Evolutionary conservation across 129 eudicot species (phyloP).

Genomic region (sunflower (Helianthus annuus)): DNA sequence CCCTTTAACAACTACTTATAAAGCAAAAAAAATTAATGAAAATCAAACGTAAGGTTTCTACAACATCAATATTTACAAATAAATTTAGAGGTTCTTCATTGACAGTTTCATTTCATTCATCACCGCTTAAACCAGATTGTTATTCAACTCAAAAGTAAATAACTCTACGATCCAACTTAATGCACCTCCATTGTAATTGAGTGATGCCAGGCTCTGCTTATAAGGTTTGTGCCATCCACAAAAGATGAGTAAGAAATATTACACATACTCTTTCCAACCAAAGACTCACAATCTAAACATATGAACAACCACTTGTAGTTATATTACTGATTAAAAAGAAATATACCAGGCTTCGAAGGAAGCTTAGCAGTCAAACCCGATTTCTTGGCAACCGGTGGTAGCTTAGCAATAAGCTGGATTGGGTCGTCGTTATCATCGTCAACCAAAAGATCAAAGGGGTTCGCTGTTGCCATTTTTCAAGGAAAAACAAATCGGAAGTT

Average conservation of each 20-base stretch:
- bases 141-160: no score
- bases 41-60: not conserved
- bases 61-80: not conserved
- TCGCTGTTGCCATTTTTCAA: slow-evolving; percentile 58
- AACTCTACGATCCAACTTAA: no score
- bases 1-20: slow-evolving; percentile 32
- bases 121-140: no score
- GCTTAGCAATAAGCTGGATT: slow-evolving; percentile 44
- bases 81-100: not conserved
- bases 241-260: no score
- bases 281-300: not conserved
- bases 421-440: slow-evolving; percentile 76
- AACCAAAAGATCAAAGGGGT: slow-evolving; percentile 65
- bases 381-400: slow-evolving; percentile 32
- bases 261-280: no score
- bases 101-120: no score
- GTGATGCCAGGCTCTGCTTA: no score
- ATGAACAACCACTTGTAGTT: no score
- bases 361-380: slow-evolving; percentile 50
- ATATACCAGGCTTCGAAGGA: slow-evolving; percentile 79
- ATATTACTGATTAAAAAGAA: not conserved
- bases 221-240: no score
- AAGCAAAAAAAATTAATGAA: not conserved
- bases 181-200: no score
- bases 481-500: not conserved